These are phyloP conservation scores for Debaryomycetaceae sp. DNA, from an alignment of 1,139 yeast genomes.

Conservation along the genomic window DNA sequence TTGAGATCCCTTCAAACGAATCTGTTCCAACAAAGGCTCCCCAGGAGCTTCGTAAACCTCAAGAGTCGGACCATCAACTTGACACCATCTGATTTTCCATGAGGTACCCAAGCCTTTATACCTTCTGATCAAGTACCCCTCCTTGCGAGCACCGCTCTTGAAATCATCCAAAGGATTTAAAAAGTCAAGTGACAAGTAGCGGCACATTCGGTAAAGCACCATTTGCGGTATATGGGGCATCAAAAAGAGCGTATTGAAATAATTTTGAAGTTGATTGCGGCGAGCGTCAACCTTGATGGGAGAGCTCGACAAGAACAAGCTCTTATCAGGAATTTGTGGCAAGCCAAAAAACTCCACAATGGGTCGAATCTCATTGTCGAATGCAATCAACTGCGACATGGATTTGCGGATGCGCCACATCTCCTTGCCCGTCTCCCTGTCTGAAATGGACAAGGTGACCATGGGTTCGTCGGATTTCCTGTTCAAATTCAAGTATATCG, in stretches of 20 bases:
- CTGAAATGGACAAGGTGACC: conserved; percentile 58
- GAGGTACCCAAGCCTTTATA: conserved; percentile 49
- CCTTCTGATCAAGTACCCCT: conserved; percentile 66
- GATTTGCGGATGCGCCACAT: conserved; percentile 71
- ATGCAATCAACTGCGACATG: conserved; percentile 46
- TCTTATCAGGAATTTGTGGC: conserved; percentile 59
- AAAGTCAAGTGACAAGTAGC: conserved; percentile 65
- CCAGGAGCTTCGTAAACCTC: conserved; percentile 61
- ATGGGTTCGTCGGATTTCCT: conserved; percentile 48
- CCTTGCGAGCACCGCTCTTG: conserved; percentile 54
- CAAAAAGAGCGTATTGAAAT: conserved; percentile 55
- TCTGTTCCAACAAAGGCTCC: conserved; percentile 54
- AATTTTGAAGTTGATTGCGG: conserved; percentile 50
- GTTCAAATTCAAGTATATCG: conserved; percentile 38
- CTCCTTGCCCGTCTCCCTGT: conserved; percentile 55
- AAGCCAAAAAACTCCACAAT: conserved; percentile 54
- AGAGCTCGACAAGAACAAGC: conserved; percentile 50
- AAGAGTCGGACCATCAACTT: conserved; percentile 59
- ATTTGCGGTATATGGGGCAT: conserved; percentile 59
- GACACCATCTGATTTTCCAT: conserved; percentile 78
- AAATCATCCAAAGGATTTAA: conserved; percentile 61
- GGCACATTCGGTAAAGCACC: conserved; percentile 52
- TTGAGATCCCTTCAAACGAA: conserved; percentile 54
- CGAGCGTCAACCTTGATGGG: conserved; percentile 68
- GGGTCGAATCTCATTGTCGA: conserved; percentile 56